Evolutionary conservation across 495 filamentous ascomycete species (phyloP), one percentile per base, ranked within the genome.

Genomic region (Neurospora sp.): DNA sequence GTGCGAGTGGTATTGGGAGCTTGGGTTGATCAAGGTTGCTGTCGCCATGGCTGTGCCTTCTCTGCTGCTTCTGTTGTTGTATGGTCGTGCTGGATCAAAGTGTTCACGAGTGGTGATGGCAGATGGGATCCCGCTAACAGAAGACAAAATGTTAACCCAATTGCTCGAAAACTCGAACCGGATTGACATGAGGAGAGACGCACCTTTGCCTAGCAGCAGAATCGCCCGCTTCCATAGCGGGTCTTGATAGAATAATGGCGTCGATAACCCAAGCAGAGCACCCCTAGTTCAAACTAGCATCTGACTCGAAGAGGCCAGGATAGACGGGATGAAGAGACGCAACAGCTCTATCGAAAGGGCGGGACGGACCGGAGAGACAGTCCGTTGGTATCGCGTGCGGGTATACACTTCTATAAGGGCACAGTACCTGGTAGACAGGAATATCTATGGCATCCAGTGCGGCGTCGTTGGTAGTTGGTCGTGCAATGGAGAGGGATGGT

Each of bases 181-280:
- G 73, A 72, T 69, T 22, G 40, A 16, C 20, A n/a, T 72, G 75
- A 78, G 38, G 78, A 69, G 42, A 31, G 38, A 82, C 83, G 75
- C 78, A 86, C 84, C 84, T 86, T 83, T 84, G 81, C 79, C 83
- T 84, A 79, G 78, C 76, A 74, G 81, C 80, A 80, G 79, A 79
- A 75, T 83, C 84, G 76, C 83, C 84, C 83, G 79, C 81, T 83
- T 86, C 84, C 84, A 86, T 86, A 83, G 80, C 84, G 84, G 80
- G 82, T 73, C 78, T 76, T 44, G 14, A 71, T 68, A 12, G 61
- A 72, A 31, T 16, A 48, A 14, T 65, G 73, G 71, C 44, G 65
- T 72, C 70, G 71, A 69, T 39, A 40, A 53, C 76, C 48, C 59
- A 69, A 74, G 73, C 70, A 69, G 53, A 71, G 71, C 69, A 73